Evolutionary conservation across 202 grass and related monocot genomes (phyloP).

Genomic region (Zoysia matrella): DNA sequence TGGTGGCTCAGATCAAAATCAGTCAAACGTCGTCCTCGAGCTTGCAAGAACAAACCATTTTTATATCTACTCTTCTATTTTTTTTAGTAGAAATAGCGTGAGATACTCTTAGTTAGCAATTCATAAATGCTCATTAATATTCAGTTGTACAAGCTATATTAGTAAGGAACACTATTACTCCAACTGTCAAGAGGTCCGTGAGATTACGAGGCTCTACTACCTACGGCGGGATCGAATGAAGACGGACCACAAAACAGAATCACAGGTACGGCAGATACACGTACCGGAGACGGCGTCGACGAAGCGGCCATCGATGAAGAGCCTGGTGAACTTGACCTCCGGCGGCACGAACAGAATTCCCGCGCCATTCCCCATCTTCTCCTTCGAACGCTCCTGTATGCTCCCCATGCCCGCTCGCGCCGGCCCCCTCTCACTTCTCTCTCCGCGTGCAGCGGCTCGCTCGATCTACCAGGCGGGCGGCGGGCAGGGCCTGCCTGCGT

Average conservation of each 20-base stretch:
- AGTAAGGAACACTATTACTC: neutral
- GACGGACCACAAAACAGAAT: neutral
- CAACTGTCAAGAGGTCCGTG: neutral
- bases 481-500: too few relatives aligned
- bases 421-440: slow-evolving; percentile 4
- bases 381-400: neutral
- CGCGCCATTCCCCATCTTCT: neutral
- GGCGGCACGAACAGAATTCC: slow-evolving; percentile 31
- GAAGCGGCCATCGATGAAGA: slow-evolving; percentile 83
- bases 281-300: slow-evolving; percentile 69
- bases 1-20: too few relatives aligned
- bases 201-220: too few relatives aligned
- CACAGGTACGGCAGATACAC: neutral
- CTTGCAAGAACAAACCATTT: too few relatives aligned
- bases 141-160: too few relatives aligned
- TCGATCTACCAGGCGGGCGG: too few relatives aligned
- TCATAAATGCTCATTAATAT: neutral
- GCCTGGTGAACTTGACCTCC: slow-evolving; percentile 76
- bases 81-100: too few relatives aligned
- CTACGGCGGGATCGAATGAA: neutral
- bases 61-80: too few relatives aligned
- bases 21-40: too few relatives aligned
- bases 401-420: slow-evolving; percentile 27
- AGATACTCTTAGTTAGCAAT: neutral
- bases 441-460: neutral